Evolutionary conservation across 2,329 filamentous ascomycete genomes (phyloP), one percentile per base, ranked within the genome.

Genomic region (Penicillium sp.): DNA sequence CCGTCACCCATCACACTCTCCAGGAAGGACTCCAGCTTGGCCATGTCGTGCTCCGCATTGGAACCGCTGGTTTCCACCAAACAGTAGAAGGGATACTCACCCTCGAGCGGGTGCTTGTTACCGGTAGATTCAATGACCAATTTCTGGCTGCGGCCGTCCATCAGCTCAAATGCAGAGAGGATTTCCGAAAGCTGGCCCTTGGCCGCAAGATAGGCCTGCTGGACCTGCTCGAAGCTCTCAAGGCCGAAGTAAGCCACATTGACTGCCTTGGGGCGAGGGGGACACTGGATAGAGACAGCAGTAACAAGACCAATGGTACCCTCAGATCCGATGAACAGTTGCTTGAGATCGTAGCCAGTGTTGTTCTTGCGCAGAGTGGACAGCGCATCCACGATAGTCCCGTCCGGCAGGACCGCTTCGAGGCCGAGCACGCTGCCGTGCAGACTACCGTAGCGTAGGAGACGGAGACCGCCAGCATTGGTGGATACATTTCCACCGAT

Each of bases 211-310:
- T 94, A 99, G 1, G 93, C 91, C 64, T 83, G 77, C 69, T 94
- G 90, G 11, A 91, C 90, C 71, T 96, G 87, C 44, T 96, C 91
- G 72, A 89, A 99, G 38, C 89, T 95, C 65, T 93, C 86, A 26
- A 97, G 79, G 29, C 91, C 93, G 62, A 99, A 91, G 74, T 96
- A 94, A 23, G 94, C 94, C 8, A 99, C 94, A 63, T 99, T 97
- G 63, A 96, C 84, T 1, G 94, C 92, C 42, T 88, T 86, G 18
- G 91, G 89, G 16, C 91, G 84, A 69, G 92, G 91, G 0, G 94
- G 92, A 68, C 92, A 97, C 63, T 93, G 81, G 58, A 99, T 88
- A 3, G 91, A 92, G 35, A 97, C 82, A 43, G 84, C 92, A 16
- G 94, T 99, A 66, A 99, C 89, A 67, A 97, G 89, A 49, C 94